Base-by-base conservation (phyloP, 805 yeast genomes). In the Ogataea naganishii region DNA sequence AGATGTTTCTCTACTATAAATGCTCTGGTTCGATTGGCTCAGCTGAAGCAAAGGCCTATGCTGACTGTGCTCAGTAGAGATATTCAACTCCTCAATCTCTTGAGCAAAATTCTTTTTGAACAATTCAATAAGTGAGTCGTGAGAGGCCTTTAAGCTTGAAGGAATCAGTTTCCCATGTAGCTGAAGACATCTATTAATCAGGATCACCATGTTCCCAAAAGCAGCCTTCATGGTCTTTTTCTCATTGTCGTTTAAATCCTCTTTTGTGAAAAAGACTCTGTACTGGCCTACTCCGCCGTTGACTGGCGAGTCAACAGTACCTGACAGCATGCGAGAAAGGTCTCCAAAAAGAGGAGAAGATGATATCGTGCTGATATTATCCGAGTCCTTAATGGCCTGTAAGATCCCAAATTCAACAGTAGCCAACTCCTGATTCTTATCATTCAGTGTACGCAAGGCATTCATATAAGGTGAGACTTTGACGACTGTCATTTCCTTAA, bases 201-300 rank as follows among this genome's bases (percentile, higher is more conserved):
- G 66, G n/a, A 63, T 49, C 3, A 84, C 71, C 48, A 85, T 65
- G 47, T 80, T 86, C 46, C 73, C 64, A 53, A 82, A 82, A 7
- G 82, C 73, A 33, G 47, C 60, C 37, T 47, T 59, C 49, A 66
- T 59, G 9, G 40, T 39, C 18, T 26, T 15, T 8, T 49, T 44
- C 29, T 49, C 39, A n/a, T 38, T 44, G 8, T 38, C 40, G n/a
- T 41, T 32, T 9, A 43, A 43, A 14, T 40, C 48, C 22, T 19
- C 53, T 47, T 20, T 66, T 21, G 51, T 53, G 47, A 81, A 72
- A 49, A 85, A 83, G 2, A 69, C 69, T 32, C 88, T 66, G 55
- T 81, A 85, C 48, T 80, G 85, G 3, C 84, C 82, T 39, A 85
- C 82, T 34, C 96, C 96, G 20, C 96, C 96, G 49, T 85, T 85